Conservation (phyloP, 2,329 filamentous ascomycete genomes). For the Clarireedia monteithiana region DNA sequence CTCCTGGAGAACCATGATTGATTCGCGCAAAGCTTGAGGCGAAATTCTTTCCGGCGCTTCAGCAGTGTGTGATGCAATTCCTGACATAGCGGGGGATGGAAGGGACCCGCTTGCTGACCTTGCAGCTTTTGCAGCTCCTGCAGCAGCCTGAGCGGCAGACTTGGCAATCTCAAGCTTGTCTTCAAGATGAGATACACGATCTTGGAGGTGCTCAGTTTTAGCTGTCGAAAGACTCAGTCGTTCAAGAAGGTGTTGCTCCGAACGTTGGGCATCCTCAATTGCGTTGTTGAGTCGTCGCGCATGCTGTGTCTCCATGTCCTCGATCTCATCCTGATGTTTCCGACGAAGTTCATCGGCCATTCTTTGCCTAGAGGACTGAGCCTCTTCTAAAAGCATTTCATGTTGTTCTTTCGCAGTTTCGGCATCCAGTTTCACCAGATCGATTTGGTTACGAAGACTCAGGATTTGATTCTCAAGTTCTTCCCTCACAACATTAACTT, state of each 20-base stretch:
- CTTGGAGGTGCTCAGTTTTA: constrained; percentile 78
- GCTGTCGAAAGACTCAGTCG: constrained; percentile 74
- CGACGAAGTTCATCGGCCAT: constrained; percentile 42
- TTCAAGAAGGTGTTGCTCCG: constrained; percentile 73
- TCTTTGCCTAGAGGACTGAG: constrained; percentile 58
- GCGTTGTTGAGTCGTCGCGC: constrained; percentile 65
- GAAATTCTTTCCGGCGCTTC: constrained; percentile 78
- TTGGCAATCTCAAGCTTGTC: constrained; percentile 88
- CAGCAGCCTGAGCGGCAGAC: constrained; percentile 57
- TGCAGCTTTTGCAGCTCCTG: constrained; percentile 16
- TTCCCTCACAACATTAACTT: constrained; percentile 74
- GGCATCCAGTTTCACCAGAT: constrained; percentile 68
- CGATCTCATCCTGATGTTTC: constrained; percentile 61
- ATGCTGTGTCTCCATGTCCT: constrained; percentile 69
- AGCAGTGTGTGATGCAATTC: constrained; percentile 33
- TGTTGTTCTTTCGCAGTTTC: constrained; percentile 75
- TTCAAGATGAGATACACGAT: constrained; percentile 76
- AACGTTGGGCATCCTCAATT: constrained; percentile 72
- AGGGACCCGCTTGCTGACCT: constrained; percentile 15
- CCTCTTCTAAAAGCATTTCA: constrained; percentile 79
- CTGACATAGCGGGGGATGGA: constrained; percentile 14
- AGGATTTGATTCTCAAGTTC: constrained; percentile 74
- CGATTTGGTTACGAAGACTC: constrained; percentile 65
- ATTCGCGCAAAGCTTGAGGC: constrained; percentile 88
- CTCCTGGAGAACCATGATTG: constrained; percentile 92